Base-by-base conservation (phyloP, 768 basidiomycete genomes). In the Dendrothele bispora region DNA sequence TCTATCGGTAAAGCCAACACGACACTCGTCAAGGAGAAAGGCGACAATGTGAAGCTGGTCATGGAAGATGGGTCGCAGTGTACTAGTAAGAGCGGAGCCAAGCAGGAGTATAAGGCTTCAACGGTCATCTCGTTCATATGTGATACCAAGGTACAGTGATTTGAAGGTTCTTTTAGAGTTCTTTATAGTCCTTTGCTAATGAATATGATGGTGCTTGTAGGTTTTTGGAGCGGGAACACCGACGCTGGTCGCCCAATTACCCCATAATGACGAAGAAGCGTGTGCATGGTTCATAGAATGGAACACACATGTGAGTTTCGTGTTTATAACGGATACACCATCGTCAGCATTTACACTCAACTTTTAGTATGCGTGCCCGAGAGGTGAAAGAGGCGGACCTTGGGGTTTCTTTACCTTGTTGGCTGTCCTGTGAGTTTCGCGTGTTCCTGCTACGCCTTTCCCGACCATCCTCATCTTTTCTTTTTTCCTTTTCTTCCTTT, bases 271-370 rank as follows among this genome's bases (percentile, higher is more conserved):
- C 14, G 78, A 84, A 7, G 60, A 59, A 22, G 81, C 80, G n/a
- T 95, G 92, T 62, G 78, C 82, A 11, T 93, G 84, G 61, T 79
- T 87, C 49, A 66, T 95, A 30, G 90, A 94, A 68, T 95, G 92
- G 92, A 72, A 77, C 46, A 92, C 88, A 4, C 82, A 82, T 55
- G 91, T 92, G 54, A 57, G 79, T 63, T 5, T 24, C 20, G 22
- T 21, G 36, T 35, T 28, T 50, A n/a, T 12, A 21, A 30, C 21
- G 15, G n/a, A 29, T 8, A 28, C 27, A 45, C 34, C 28, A 15
- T 15, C 22, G n/a, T 2, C 29, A 3, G 12, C 26, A 4, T 50
- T 24, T 38, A 15, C 17, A 14, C 14, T 41, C 4, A 29, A 18
- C 32, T 37, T 49, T 7, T 48, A 89, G 86, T 74, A 75, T 57